Evolutionary conservation across 2,329 filamentous ascomycete genomes (phyloP).

Genomic region (Trichoderma breve): DNA sequence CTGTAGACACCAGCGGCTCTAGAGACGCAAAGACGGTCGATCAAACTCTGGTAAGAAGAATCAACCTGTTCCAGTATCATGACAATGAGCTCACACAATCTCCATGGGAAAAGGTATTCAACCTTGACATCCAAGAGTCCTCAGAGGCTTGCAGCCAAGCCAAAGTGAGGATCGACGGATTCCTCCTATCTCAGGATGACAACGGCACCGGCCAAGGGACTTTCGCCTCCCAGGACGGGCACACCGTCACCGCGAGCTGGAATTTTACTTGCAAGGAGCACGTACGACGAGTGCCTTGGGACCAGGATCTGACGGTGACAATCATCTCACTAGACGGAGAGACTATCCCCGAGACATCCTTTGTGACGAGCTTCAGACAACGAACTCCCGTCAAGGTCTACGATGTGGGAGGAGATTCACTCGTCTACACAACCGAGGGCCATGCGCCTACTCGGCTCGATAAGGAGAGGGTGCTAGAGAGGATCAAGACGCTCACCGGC

Average conservation of each 20-base stretch:
- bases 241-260: conserved; percentile 17
- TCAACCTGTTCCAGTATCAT: background rate
- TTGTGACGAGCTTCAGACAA: conserved; percentile 15
- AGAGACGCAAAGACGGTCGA: background rate
- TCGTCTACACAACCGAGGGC: conserved; percentile 15
- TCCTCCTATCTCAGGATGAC: conserved; percentile 17
- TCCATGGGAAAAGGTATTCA: background rate
- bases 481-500: background rate
- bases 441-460: background rate
- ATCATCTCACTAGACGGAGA: conserved; percentile 18
- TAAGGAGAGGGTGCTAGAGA: background rate
- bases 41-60: conserved; percentile 16
- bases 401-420: conserved; percentile 7
- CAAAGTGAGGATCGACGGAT: conserved; percentile 17
- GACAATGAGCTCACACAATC: background rate
- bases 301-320: conserved; percentile 8
- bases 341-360: conserved; percentile 3
- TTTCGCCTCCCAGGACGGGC: conserved; percentile 13
- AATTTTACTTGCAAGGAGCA: conserved; percentile 19
- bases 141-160: conserved; percentile 11
- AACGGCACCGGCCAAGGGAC: conserved; percentile 17
- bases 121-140: conserved; percentile 14
- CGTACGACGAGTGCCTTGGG: conserved; percentile 7
- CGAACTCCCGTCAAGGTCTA: conserved; percentile 4
- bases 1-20: background rate